Base-by-base conservation (phyloP, 176 grass and related monocot species). In the Rhynchospora pubera region DNA sequence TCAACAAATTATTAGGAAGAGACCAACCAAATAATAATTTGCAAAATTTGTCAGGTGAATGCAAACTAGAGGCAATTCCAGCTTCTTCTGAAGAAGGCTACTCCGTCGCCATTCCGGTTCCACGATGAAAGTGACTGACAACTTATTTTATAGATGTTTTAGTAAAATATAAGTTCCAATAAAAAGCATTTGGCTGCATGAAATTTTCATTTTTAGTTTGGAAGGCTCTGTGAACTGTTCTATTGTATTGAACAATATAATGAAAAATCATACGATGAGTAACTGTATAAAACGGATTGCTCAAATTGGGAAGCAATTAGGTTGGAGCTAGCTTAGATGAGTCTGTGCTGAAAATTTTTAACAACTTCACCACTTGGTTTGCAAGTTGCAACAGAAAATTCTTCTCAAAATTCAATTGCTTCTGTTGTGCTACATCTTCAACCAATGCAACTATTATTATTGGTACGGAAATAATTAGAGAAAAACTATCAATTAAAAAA, bases 1-100 rank as follows among this genome's bases (percentile, higher is more conserved):
- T 87, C 39, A 68, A 82, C 57, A 89, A 87, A 75, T 79, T 79
- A 76, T 91, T 67, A 48, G 42, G 32, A 12, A 80, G 73, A 72
- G 82, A 84, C 51, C 48, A 18, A 43, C 46, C 44, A 45, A 85
- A 46, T 23, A 50, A 60, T 47, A 81, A 47, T 65, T 48, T 4
- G 34, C 78, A 81, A 65, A 81, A 13, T 65, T 60, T 60, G 34
- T 60, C 76, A 0, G 56, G 57, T 1, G 89, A 93, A 28, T 89
- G 68, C 85, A 91, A 94, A 87, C 88, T 78, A 0, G 87, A 94
- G 46, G 84, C 52, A 65, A 73, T 60, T 85, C 70, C 86, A 57
- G 86, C 73, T 84, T 51, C 88, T 55, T 70, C 83, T 48, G 91
- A 93, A 71, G 85, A 81, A 58, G 57, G 79, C 24, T 72, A 23